Evolutionary conservation across 2,329 filamentous ascomycete species (phyloP).

Genomic region (Alternaria arbusti): DNA sequence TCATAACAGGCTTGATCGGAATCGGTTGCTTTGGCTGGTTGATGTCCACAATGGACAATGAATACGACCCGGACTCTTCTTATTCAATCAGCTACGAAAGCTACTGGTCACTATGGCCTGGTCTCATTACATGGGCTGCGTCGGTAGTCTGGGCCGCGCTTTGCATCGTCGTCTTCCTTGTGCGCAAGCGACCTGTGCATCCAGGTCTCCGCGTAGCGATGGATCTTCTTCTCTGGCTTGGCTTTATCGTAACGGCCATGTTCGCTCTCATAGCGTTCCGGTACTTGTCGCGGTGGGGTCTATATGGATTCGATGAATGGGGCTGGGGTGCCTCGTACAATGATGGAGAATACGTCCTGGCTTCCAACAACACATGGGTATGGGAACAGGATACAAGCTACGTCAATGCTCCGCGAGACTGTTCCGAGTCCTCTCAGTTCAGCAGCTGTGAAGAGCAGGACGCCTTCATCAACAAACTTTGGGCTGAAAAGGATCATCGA

Average conservation of each 20-base stretch:
- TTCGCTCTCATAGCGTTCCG: slow-evolving; percentile 28
- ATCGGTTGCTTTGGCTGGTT: slow-evolving; percentile 40
- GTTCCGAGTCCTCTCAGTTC: slow-evolving; percentile 22
- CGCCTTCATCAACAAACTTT: slow-evolving; percentile 40
- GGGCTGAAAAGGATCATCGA: slow-evolving; percentile 29
- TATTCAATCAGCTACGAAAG: slow-evolving; percentile 20
- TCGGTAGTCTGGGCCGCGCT: slow-evolving; percentile 40
- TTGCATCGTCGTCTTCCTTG: slow-evolving; percentile 34
- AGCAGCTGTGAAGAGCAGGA: slow-evolving; percentile 37
- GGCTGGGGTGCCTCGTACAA: slow-evolving; percentile 10
- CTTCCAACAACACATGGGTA: slow-evolving; percentile 42
- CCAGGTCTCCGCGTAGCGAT: slow-evolving; percentile 44
- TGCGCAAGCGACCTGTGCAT: slow-evolving; percentile 38
- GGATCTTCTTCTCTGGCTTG: slow-evolving; percentile 47
- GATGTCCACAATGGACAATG: slow-evolving; percentile 1
- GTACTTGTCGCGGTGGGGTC: slow-evolving; percentile 25
- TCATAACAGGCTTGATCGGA: slow-evolving; percentile 39
- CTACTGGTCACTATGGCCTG: slow-evolving; percentile 23
- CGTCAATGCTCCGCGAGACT: slow-evolving; percentile 20
- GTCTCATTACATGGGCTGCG: slow-evolving; percentile 38
- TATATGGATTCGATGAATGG: slow-evolving; percentile 12
- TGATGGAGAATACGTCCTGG: slow-evolving; percentile 29
- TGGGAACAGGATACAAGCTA: slow-evolving; percentile 25
- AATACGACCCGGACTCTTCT: background rate
- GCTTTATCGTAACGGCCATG: slow-evolving; percentile 36